Base-by-base conservation (phyloP, 129 eudicot genomes). In the Smallanthus sonchifolius region DNA sequence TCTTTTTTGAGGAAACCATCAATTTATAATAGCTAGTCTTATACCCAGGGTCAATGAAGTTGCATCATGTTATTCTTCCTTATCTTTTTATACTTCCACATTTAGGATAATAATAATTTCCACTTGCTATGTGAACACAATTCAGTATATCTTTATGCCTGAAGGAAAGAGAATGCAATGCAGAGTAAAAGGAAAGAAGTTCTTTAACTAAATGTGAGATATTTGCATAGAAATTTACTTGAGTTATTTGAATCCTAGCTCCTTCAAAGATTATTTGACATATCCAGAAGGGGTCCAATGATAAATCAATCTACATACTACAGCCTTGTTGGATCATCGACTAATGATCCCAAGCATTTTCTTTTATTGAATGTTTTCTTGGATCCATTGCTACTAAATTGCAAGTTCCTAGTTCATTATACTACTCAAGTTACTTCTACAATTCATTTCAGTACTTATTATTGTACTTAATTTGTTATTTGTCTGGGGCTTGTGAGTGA, bases 51-150 rank as follows among this genome's bases (percentile, higher is more conserved):
- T 30, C 43, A 38, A 54, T 66, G 67, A 52, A 76, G 35, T 32
- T 7, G 20, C 77, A 54, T 70, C 32, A 28, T 48, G 24, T 20
- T 34, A 30, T 61, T 61, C 48, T 54, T 62, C 70, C 67, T 54
- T 55, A 10, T 17, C 37, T 47, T 44, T 44, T 32, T 34, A n/a
- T 54, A 35, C 16, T 77, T 57, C 37, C 34, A 57, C 64, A 15
- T 30, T 73, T 73, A 20, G 77, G 47, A 66, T 59, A 36, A 64
- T 59, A 36, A 64, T 28, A 47, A 47, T 51, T 20, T 75, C 73
- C 66, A 38, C 28, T 75, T 65, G 28, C 30, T 37, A 65, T 61
- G 20, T 62, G 78, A 61, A 74, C 7, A 61, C 70, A 48, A 62
- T 74, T 73, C 32, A 61, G 30, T 49, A 11, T 47, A 62, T 62